Evolutionary conservation across 148 eudicot genomes (phyloP), one percentile per base, ranked within the genome.

Genomic region (Dianthus caryophyllus): DNA sequence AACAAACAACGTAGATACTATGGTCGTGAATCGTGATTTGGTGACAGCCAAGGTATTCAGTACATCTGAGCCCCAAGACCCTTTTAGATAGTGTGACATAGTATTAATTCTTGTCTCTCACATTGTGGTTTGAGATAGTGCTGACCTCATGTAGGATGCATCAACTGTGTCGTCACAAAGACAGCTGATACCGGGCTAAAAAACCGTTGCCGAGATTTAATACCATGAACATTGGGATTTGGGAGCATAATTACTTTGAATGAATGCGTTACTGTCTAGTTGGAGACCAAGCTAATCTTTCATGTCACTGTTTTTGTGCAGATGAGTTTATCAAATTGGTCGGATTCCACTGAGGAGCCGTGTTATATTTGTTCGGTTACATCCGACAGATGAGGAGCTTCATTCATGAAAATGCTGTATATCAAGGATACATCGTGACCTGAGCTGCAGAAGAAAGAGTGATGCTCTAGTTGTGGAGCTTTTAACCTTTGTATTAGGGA

Each of bases 311-410:
- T 33, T 54, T 48, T 36, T 31, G 38, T 33, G 78, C 78, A 75
- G 78, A 75, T 55, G 30, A 6, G 39, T 54, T n/a, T 26, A 41
- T 41, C 46, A 67, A 50, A 50, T 49, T 68, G 67, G 67, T 22
- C 62, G 36, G 49, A 16, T 73, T 73, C 51, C 76, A 60, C 61
- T 10, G 31, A 61, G 77, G 72, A 67, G 72, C 77, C 47, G 29
- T 48, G 47, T 38, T 73, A 53, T 39, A 60, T 21, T 51, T 59
- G 24, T 61, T 16, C 24, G 69, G 24, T 16, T 61, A 51, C 60
- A 17, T 27, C 17, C 41, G 46, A 43, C 52, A 16, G 55, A 61
- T 14, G 43, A 61, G 38, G 67, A 74, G 36, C 68, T 52, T 30
- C 30, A 64, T 25, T 55, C 16, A 48, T 30, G 20, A 49, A 73